Evolutionary conservation across 441 rosid species (phyloP).

Genomic region (Euphorbia celastroides): DNA sequence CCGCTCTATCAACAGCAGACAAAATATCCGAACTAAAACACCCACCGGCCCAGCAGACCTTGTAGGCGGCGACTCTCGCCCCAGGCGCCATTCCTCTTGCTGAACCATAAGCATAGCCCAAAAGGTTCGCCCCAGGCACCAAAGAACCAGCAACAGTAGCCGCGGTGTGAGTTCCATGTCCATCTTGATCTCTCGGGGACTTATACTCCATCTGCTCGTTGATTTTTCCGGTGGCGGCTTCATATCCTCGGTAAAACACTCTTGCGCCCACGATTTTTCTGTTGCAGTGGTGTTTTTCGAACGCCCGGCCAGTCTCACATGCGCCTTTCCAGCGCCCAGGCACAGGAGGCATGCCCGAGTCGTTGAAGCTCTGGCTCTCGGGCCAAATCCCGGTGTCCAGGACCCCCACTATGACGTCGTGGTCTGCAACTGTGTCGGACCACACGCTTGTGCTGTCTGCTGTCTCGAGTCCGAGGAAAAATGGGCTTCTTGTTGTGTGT

Average conservation of each 20-base stretch:
- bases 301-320: conserved; percentile 60
- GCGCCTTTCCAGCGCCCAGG: conserved; percentile 62
- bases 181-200: conserved; percentile 76
- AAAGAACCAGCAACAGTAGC: conserved; percentile 73
- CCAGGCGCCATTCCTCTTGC: conserved; percentile 87
- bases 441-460: conserved; percentile 53
- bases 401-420: conserved; percentile 76
- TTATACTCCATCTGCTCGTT: conserved; percentile 48
- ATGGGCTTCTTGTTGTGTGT: conserved; percentile 81
- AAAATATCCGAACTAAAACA: conserved; percentile 82
- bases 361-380: conserved; percentile 67
- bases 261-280: conserved; percentile 79
- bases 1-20: conserved; percentile 78
- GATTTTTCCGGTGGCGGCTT: conserved; percentile 64
- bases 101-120: conserved; percentile 53
- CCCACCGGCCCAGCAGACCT: conserved; percentile 72
- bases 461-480: conserved; percentile 65
- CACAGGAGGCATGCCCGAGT: conserved; percentile 43
- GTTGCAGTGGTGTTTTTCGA: conserved; percentile 59
- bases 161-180: conserved; percentile 87
- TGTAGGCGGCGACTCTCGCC: conserved; percentile 76
- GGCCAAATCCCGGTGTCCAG: conserved; percentile 88
- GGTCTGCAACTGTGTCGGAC: conserved; percentile 52
- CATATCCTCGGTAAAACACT: conserved; percentile 58
- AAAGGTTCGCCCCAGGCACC: conserved; percentile 57